These are phyloP conservation scores for Cyberlindnera maclurae DNA, from an alignment of 805 yeast genomes.

Conservation along the genomic window DNA sequence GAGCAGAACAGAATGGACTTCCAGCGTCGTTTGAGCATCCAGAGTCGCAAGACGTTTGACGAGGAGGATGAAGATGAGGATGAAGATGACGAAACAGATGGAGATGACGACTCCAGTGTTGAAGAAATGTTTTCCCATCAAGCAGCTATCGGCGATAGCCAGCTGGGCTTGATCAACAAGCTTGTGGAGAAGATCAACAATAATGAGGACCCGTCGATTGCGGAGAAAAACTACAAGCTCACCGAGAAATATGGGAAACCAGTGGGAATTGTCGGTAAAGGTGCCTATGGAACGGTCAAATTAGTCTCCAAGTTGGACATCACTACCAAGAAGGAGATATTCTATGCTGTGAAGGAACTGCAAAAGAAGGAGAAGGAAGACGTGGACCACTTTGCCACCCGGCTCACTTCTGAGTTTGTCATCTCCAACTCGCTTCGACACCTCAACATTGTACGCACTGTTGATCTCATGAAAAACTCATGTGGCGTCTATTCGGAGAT, in stretches of 20 bases:
- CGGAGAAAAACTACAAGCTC: slow-evolving; percentile 27
- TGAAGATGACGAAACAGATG: slow-evolving; percentile 4
- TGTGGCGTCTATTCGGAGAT: slow-evolving; percentile 74
- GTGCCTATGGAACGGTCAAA: slow-evolving; percentile 97
- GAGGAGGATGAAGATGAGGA: slow-evolving; percentile 12
- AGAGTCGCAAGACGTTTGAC: slow-evolving; percentile 19
- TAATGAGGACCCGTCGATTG: slow-evolving; percentile 17
- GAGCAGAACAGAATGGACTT: slow-evolving; percentile 24
- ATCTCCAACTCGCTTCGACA: slow-evolving; percentile 72
- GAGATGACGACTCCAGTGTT: slow-evolving; percentile 25
- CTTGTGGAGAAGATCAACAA: slow-evolving; percentile 41
- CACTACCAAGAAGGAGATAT: slow-evolving; percentile 63
- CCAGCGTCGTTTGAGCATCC: slow-evolving; percentile 23
- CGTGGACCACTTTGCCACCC: slow-evolving; percentile 89
- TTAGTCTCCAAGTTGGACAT: slow-evolving; percentile 89
- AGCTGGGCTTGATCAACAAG: slow-evolving; percentile 40
- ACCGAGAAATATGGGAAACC: slow-evolving; percentile 44
- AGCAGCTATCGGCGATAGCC: slow-evolving; percentile 44
- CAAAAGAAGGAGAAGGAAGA: slow-evolving; percentile 94
- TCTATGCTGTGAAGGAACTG: slow-evolving; percentile 96
- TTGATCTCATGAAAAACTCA: slow-evolving; percentile 73
- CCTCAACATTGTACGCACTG: slow-evolving; percentile 69
- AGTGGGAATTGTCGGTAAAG: slow-evolving; percentile 72
- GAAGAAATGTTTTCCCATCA: slow-evolving; percentile 8
- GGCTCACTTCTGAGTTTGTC: slow-evolving; percentile 87